Evolutionary conservation across 2,329 filamentous ascomycete genomes (phyloP).

Genomic region (Dryadomyces quercus-mongolicae): DNA sequence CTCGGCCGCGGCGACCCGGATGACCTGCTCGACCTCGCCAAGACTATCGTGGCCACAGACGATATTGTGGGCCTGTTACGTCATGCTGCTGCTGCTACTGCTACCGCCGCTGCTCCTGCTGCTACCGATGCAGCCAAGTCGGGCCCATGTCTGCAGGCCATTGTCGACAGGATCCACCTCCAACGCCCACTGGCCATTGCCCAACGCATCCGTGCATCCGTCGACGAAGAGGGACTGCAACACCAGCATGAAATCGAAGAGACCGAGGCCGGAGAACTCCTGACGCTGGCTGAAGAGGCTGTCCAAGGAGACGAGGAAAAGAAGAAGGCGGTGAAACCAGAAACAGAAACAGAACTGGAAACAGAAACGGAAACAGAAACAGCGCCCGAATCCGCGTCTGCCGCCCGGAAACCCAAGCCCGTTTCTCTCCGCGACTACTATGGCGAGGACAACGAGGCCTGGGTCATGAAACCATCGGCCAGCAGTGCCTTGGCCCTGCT

Average conservation of each 20-base stretch:
- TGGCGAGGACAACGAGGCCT: constrained; percentile 45
- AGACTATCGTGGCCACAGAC: constrained; percentile 64
- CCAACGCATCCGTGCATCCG: constrained; percentile 58
- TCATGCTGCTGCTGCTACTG: background rate
- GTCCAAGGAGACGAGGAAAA: constrained; percentile 30
- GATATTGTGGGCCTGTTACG: constrained; percentile 44
- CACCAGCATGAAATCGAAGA: constrained; percentile 70
- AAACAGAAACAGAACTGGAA: background rate
- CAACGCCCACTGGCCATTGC: constrained; percentile 57
- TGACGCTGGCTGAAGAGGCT: constrained; percentile 61
- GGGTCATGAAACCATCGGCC: constrained; percentile 57
- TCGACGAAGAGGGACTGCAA: constrained; percentile 85
- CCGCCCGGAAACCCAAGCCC: background rate
- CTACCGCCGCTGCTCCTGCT: constrained; percentile 6
- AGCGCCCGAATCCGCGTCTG: background rate
- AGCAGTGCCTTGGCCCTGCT: constrained; percentile 53
- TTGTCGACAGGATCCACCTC: constrained; percentile 51
- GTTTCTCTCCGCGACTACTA: constrained; percentile 43
- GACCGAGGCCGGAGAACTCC: constrained; percentile 56
- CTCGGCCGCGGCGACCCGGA: constrained; percentile 86
- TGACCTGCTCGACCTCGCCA: constrained; percentile 73
- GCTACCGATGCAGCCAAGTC: background rate
- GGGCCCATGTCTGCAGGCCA: constrained; percentile 25
- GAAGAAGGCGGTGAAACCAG: no score
- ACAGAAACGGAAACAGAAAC: background rate